These are phyloP conservation scores for Xerocomus potaroensis DNA, from an alignment of 768 basidiomycete genomes.

Conservation along the genomic window DNA sequence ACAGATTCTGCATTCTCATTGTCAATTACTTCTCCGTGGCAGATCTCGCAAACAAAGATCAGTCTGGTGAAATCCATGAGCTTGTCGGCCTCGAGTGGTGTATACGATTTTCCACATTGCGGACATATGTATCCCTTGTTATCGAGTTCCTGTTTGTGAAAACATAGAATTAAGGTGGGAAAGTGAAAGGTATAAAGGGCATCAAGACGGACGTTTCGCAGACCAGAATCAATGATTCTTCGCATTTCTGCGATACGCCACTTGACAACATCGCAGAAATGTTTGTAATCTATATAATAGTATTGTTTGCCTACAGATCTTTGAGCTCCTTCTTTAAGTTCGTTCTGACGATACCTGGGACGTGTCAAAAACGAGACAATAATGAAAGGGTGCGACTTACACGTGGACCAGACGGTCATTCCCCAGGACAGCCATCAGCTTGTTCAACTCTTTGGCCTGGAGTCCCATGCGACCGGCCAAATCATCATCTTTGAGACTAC, in stretches of 20 bases:
- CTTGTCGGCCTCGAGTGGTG: slow-evolving; percentile 79
- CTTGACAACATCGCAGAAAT: slow-evolving; percentile 96
- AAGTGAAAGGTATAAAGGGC: not conserved
- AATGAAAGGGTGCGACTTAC: slow-evolving; percentile 39
- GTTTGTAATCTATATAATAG: slow-evolving; percentile 94
- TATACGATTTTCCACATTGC: slow-evolving; percentile 78
- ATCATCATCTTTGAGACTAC: slow-evolving; percentile 90
- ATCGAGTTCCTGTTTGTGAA: slow-evolving; percentile 71
- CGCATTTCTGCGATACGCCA: slow-evolving; percentile 96
- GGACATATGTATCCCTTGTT: slow-evolving; percentile 98
- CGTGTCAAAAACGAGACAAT: slow-evolving; percentile 3
- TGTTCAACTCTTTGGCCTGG: slow-evolving; percentile 86
- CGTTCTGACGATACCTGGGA: slow-evolving; percentile 80
- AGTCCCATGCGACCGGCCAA: slow-evolving; percentile 87
- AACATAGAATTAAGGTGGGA: not conserved
- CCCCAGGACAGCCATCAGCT: slow-evolving; percentile 77
- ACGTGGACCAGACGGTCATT: slow-evolving; percentile 76
- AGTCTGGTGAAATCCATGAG: slow-evolving; percentile 69
- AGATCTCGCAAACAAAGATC: slow-evolving; percentile 82
- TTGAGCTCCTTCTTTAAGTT: slow-evolving; percentile 85
- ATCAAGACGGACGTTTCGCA: slow-evolving; percentile 68
- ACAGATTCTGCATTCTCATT: slow-evolving; percentile 89
- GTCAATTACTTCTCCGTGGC: slow-evolving; percentile 80
- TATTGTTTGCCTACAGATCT: slow-evolving; percentile 87
- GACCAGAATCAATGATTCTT: slow-evolving; percentile 78